A percentile compares a stretch with the other conserved stretches of the same genome.
These are phyloP conservation scores for Venturia oleaginea DNA, from an alignment of 2,329 filamentous ascomycete species.

Conservation along the genomic window DNA sequence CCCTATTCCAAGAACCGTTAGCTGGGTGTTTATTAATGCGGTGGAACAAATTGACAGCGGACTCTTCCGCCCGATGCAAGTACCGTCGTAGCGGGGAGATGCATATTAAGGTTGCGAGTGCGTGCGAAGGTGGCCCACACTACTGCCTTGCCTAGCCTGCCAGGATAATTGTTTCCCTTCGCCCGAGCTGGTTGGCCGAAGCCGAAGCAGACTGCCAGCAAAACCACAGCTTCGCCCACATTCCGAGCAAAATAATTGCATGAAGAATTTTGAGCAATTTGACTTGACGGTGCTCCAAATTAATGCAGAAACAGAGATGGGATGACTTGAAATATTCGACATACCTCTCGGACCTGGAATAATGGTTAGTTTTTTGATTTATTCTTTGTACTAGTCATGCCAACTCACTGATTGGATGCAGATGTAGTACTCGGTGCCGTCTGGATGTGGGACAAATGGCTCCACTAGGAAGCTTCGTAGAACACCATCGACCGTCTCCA, in stretches of 20 bases:
- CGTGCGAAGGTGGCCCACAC: background rate
- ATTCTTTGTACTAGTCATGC: too few relatives aligned
- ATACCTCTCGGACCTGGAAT: slow-evolving; percentile 14
- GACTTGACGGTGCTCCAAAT: background rate
- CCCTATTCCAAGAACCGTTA: slow-evolving; percentile 51
- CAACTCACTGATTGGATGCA: slow-evolving; percentile 95
- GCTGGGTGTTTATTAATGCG: slow-evolving; percentile 16
- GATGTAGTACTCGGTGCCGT: slow-evolving; percentile 98
- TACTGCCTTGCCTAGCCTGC: background rate
- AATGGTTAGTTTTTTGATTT: slow-evolving; percentile 3
- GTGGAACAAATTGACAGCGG: slow-evolving; percentile 14
- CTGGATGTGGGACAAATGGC: slow-evolving; percentile 93
- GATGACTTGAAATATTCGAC: background rate
- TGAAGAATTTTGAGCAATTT: background rate
- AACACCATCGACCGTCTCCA: slow-evolving; percentile 82
- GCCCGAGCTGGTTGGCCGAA: slow-evolving; percentile 5
- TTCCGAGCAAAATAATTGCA: background rate
- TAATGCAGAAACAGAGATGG: too few relatives aligned
- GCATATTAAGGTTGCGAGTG: slow-evolving; percentile 13
- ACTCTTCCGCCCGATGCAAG: slow-evolving; percentile 14
- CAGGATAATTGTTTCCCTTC: slow-evolving; percentile 12
- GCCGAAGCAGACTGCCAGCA: background rate
- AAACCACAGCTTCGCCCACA: slow-evolving; percentile 3
- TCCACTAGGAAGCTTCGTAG: slow-evolving; percentile 95
- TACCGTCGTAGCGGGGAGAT: background rate